Evolutionary conservation across 805 yeast genomes (phyloP), one percentile per base, ranked within the genome.

Genomic region (Kregervanrija delftensis): DNA sequence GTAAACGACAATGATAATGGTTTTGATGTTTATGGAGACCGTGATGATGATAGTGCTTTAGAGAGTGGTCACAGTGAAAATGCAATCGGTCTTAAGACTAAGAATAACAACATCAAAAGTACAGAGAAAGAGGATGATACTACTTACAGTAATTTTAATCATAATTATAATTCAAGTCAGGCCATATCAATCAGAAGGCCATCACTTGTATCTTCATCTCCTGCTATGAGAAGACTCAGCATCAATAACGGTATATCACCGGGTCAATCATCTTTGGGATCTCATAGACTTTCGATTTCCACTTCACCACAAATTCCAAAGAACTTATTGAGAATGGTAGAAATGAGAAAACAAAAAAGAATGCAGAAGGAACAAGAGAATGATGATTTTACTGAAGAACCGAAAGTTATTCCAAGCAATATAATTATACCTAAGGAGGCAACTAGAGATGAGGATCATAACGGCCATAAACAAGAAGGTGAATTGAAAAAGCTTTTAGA

Each of bases 221-320:
- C 44, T 3, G 44, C 35, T 4, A 13, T 42, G 22, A 31, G 44
- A 17, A 33, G 48, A 43, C 17, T 33, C n/a, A 22, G 35, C 22
- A 15, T 33, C 12, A 37, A 39, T n/a, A 38, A 34, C 37, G 11
- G 11, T 30, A 17, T 11, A 41, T 31, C 30, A 30, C 17, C 36
- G 37, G 15, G 6, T 38, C 32, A 28, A n/a, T 16, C 44, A 16
- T 39, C 39, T 4, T 14, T 36, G 5, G 35, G 22, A 14, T 16
- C 73, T 34, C 69, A 52, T 71, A 73, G 39, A 17, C 55, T 76
- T 5, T 74, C 82, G 16, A 59, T 79, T 17, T 74, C 82, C 1
- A 79, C 78, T 4, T 81, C 86, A 1, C 88, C 88, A 1, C 85
- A 82, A 52, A 81, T 82, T 3, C 88, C 88, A 0, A 75, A 76